phyloP scores from a whole-genome alignment of 23 red algal genomes.

The Cyanidium caldarium region DNA sequence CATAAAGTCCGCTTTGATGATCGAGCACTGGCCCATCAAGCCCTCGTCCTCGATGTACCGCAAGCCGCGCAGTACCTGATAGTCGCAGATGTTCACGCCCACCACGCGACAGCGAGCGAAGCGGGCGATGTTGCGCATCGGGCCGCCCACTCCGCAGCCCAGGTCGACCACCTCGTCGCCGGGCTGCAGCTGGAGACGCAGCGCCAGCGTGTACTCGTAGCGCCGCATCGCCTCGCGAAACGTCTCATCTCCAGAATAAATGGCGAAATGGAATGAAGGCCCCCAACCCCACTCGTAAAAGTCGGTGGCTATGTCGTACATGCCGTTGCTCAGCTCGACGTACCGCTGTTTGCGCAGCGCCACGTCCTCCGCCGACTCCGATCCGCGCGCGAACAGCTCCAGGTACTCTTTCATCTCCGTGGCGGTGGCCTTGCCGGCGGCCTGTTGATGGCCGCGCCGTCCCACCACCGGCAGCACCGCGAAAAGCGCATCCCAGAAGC shows the following conservation, averaged over 20 bases:
- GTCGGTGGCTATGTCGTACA: conserved; percentile 14
- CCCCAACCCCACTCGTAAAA: conserved; percentile 24
- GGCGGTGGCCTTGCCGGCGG: not conserved
- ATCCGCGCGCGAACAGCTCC: not conserved
- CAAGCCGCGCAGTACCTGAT: conserved; percentile 19
- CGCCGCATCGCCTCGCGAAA: conserved; percentile 12
- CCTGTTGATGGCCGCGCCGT: not conserved
- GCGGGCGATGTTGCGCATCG: conserved; percentile 21
- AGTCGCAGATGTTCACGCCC: conserved; percentile 24
- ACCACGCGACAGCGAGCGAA: conserved; percentile 14
- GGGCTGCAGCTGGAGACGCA: conserved; percentile 9
- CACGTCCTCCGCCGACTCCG: not conserved
- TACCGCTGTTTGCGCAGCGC: not conserved
- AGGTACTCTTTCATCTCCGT: not conserved
- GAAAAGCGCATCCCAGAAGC: not conserved
- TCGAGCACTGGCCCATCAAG: conserved; percentile 8
- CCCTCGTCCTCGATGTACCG: not conserved
- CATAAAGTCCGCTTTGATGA: conserved; percentile 28
- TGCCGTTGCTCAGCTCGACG: conserved; percentile 4
- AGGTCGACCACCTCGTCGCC: conserved; percentile 24
- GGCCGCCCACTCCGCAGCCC: conserved; percentile 31
- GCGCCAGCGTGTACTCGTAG: conserved; percentile 24
- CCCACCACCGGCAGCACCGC: not conserved
- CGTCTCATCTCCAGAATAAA: conserved; percentile 1
- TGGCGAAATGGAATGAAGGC: conserved; percentile 8